A percentile compares a stretch with the other conserved stretches of the same genome.
Conservation (phyloP, 2,329 filamentous ascomycete genomes). For the Alternaria gansuensis region DNA sequence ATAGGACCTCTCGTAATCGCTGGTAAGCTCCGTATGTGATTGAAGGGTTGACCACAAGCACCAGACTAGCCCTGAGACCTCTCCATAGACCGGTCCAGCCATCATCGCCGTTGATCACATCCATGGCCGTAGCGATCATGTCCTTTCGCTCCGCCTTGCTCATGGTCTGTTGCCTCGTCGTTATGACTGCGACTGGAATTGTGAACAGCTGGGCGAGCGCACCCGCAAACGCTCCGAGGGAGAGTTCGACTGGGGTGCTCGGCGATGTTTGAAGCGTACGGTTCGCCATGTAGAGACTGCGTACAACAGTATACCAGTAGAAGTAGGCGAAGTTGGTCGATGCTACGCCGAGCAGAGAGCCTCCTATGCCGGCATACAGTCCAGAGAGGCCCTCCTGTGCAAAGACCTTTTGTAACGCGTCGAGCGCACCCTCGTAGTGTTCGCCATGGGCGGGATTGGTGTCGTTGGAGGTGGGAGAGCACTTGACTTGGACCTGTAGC, state of each 20-base stretch:
- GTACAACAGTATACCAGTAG: conserved; percentile 95
- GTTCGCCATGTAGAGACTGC: conserved; percentile 75
- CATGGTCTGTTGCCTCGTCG: conserved; percentile 95
- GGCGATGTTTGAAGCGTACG: conserved; percentile 69
- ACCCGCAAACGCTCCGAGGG: conserved; percentile 85
- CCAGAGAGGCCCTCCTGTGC: conserved; percentile 81
- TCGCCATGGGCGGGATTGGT: conserved; percentile 61
- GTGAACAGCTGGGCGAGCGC: conserved; percentile 95
- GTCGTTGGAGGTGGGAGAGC: conserved; percentile 53
- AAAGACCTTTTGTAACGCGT: conserved; percentile 86
- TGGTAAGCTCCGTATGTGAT: conserved; percentile 99
- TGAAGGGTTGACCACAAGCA: conserved; percentile 93
- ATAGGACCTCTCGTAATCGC: conserved; percentile 78
- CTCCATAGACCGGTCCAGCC: conserved; percentile 91
- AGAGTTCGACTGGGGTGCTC: conserved; percentile 82
- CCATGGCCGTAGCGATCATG: conserved; percentile 83
- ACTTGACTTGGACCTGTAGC: conserved; percentile 90
- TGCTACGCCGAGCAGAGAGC: conserved; percentile 87
- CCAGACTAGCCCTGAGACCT: conserved; percentile 92
- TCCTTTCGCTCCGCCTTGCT: conserved; percentile 84
- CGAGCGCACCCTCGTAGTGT: conserved; percentile 87
- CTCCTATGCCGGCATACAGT: conserved; percentile 88
- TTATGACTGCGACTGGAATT: conserved; percentile 94
- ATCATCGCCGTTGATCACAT: conserved; percentile 90
- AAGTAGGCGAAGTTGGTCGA: conserved; percentile 99